Percentiles rank a stretch among this genome's conserved stretches.
These are phyloP conservation scores for Puccinellia tenuiflora DNA, from an alignment of 176 grass and related monocot genomes.

Conservation along the genomic window DNA sequence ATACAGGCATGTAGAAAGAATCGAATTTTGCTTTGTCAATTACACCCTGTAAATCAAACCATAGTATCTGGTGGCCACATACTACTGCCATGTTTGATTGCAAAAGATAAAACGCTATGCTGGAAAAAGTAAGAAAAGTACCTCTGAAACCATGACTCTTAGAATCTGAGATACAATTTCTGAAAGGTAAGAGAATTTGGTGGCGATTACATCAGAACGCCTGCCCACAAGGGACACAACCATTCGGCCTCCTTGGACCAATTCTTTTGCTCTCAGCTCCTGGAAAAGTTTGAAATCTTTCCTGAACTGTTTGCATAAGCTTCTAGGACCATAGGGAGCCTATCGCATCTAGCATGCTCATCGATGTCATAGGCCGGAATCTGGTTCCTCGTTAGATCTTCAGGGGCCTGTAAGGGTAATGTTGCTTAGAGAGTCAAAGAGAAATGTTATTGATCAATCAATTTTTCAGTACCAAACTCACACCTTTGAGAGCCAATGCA, in stretches of 20 bases:
- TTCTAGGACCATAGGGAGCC: neutral
- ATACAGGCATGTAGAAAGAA: neutral
- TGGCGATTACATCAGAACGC: neutral
- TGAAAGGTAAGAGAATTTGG: neutral
- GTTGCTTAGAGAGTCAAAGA: too few relatives aligned
- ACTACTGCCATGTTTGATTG: too few relatives aligned
- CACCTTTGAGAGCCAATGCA: conserved; percentile 32
- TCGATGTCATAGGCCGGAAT: neutral
- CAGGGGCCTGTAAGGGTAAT: too few relatives aligned
- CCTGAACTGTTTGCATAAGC: conserved; percentile 3
- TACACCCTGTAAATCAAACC: neutral
- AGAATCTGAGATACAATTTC: neutral
- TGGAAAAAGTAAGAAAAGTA: neutral
- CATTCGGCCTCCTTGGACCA: neutral
- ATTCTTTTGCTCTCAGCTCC: neutral
- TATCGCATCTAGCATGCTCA: neutral
- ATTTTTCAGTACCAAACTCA: too few relatives aligned
- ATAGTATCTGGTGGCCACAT: neutral
- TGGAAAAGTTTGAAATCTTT: conserved; percentile 9
- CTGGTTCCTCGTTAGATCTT: neutral
- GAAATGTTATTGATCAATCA: too few relatives aligned
- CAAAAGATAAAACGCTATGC: neutral
- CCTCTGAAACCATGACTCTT: neutral
- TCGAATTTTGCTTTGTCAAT: neutral
- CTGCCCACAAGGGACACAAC: neutral